phyloP scores from a whole-genome alignment of 2,329 filamentous ascomycete species.

The Penicillium sp. region DNA sequence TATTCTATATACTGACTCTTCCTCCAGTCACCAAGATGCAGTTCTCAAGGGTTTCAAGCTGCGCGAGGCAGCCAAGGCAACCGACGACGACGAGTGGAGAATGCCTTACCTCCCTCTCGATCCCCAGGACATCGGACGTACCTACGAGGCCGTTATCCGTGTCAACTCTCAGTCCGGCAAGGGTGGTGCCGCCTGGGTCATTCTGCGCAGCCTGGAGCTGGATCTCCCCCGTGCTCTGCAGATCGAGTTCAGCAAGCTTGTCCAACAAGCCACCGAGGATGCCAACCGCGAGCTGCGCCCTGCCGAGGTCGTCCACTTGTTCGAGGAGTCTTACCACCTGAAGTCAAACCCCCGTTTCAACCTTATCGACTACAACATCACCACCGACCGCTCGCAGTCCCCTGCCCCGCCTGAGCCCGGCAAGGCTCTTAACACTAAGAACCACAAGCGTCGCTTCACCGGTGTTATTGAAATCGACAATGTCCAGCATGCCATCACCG shows the following conservation, averaged over 20 bases:
- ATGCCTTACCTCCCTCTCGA: conserved; percentile 92
- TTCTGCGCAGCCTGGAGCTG: conserved; percentile 82
- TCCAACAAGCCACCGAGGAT: conserved; percentile 77
- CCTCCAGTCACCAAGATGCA: conserved; percentile 75
- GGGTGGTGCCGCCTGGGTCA: conserved; percentile 91
- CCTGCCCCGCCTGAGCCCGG: conserved; percentile 68
- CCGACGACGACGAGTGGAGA: conserved; percentile 71
- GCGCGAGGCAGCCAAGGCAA: conserved; percentile 62
- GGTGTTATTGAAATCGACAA: conserved; percentile 83
- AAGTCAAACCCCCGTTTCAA: conserved; percentile 79
- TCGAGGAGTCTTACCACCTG: conserved; percentile 84
- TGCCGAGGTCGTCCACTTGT: conserved; percentile 81
- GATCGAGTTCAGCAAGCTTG: conserved; percentile 83
- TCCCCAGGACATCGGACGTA: conserved; percentile 88
- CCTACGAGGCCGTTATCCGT: conserved; percentile 96
- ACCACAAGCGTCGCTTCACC: conserved; percentile 78
- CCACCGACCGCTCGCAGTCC: conserved; percentile 74
- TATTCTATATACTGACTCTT: neutral
- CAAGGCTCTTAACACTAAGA: conserved; percentile 73
- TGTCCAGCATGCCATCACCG: conserved; percentile 73
- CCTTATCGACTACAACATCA: conserved; percentile 89
- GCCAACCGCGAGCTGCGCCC: conserved; percentile 82
- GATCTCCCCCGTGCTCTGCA: conserved; percentile 92
- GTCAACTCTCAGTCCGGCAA: conserved; percentile 98
- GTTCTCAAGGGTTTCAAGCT: conserved; percentile 82